Evolutionary conservation across 2,329 filamentous ascomycete species (phyloP).

Genomic region (Cytospora chrysosperma): DNA sequence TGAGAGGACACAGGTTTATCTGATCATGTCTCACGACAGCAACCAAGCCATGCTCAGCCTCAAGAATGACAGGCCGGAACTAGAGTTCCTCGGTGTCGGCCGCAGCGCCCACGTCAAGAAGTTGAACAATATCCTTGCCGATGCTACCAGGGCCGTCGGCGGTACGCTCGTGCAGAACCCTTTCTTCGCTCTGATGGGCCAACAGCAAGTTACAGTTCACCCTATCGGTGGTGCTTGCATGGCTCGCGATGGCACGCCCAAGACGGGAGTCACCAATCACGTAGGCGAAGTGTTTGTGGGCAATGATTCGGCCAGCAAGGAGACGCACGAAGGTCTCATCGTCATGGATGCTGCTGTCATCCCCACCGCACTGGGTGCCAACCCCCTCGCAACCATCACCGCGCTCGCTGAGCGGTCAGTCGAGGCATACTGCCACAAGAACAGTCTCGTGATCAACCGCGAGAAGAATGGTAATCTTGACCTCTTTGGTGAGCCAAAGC

Average conservation of each 20-base stretch:
- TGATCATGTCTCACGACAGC: constrained; percentile 67
- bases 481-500: constrained; percentile 52
- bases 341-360: constrained; percentile 62
- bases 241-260: constrained; percentile 56
- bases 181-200: constrained; percentile 53
- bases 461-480: constrained; percentile 50
- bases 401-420: constrained; percentile 66
- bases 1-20: constrained; percentile 60
- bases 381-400: constrained; percentile 68
- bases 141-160: constrained; percentile 56
- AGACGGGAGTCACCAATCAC: constrained; percentile 60
- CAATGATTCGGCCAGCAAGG: constrained; percentile 33
- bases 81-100: constrained; percentile 60
- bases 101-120: constrained; percentile 53
- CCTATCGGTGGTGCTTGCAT: constrained; percentile 66
- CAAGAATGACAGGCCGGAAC: constrained; percentile 56
- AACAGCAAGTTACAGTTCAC: constrained; percentile 64
- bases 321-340: constrained; percentile 57
- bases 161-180: constrained; percentile 61
- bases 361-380: constrained; percentile 60
- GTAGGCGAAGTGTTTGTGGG: constrained; percentile 59
- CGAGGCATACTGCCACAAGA: constrained; percentile 45
- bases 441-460: constrained; percentile 44
- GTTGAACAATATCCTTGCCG: constrained; percentile 51
- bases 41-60: constrained; percentile 61